These are phyloP conservation scores for Cicer cuneatum DNA, from an alignment of 306 rosid genomes.

Conservation along the genomic window DNA sequence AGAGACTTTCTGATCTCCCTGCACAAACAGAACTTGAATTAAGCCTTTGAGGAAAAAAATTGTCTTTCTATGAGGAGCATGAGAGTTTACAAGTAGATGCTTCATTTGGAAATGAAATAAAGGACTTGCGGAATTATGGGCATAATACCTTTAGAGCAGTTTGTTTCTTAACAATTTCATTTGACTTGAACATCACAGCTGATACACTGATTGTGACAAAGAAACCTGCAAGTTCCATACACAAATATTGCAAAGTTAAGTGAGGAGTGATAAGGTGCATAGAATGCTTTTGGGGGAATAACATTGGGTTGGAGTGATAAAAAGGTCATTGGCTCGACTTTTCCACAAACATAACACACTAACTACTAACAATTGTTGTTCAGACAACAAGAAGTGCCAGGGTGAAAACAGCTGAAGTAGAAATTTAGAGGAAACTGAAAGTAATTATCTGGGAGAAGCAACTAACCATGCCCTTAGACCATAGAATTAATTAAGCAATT, in stretches of 20 bases:
- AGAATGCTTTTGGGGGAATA: not conserved
- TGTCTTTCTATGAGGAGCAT: not conserved
- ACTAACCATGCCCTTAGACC: not conserved
- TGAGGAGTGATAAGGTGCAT: not conserved
- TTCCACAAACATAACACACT: not conserved
- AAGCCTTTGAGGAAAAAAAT: slow-evolving; percentile 23
- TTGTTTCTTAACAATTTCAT: slow-evolving; percentile 85
- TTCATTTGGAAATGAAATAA: slow-evolving; percentile 34
- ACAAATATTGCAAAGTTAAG: slow-evolving; percentile 31
- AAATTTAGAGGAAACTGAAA: slow-evolving; percentile 33
- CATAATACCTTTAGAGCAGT: slow-evolving; percentile 83
- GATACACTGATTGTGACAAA: slow-evolving; percentile 81
- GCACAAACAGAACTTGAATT: slow-evolving; percentile 47
- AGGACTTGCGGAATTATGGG: slow-evolving; percentile 19
- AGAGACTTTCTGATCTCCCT: slow-evolving; percentile 85
- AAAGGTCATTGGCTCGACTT: not conserved
- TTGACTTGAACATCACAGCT: slow-evolving; percentile 89
- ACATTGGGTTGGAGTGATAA: not conserved
- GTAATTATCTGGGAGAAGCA: slow-evolving; percentile 31
- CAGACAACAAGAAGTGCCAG: too few species aligned
- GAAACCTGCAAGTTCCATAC: slow-evolving; percentile 70
- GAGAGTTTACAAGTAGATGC: slow-evolving; percentile 10
- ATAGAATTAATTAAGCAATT: slow-evolving; percentile 20
- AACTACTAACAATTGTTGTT: too few species aligned
- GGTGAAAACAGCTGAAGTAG: slow-evolving; percentile 14